Conservation (phyloP, 2,329 filamentous ascomycete genomes). For the Sporothrix sp. region DNA sequence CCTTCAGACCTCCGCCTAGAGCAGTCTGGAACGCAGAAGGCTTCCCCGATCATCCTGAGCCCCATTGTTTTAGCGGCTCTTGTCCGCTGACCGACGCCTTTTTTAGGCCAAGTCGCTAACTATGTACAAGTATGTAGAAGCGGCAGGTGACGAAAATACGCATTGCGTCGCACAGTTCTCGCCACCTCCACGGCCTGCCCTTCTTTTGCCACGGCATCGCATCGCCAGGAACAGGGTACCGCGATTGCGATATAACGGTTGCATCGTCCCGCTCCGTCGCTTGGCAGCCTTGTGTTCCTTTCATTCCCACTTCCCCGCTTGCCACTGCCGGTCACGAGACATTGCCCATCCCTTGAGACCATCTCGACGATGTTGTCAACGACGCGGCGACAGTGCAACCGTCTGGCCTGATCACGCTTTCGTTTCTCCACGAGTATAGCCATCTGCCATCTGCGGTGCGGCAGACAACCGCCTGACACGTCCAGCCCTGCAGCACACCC, state of each 20-base stretch:
- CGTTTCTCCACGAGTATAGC: too few relatives aligned
- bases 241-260: neutral
- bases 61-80: conserved; percentile 1
- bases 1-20: too few relatives aligned
- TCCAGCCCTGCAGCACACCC: too few relatives aligned
- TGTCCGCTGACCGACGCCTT: conserved; percentile 4
- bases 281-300: neutral
- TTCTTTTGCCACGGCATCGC: neutral
- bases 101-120: conserved; percentile 10
- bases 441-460: too few relatives aligned
- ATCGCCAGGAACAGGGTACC: conserved; percentile 1
- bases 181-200: neutral
- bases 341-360: neutral
- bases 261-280: neutral
- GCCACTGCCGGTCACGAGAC: too few relatives aligned
- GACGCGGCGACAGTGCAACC: too few relatives aligned
- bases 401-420: too few relatives aligned
- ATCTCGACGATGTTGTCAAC: neutral
- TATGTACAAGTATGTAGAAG: neutral
- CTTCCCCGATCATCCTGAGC: neutral
- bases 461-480: neutral
- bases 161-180: too few relatives aligned
- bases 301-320: neutral
- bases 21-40: too few relatives aligned
- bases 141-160: too few relatives aligned